phyloP scores from a whole-genome alignment of 257 asterid species.

The Ballota nigra region DNA sequence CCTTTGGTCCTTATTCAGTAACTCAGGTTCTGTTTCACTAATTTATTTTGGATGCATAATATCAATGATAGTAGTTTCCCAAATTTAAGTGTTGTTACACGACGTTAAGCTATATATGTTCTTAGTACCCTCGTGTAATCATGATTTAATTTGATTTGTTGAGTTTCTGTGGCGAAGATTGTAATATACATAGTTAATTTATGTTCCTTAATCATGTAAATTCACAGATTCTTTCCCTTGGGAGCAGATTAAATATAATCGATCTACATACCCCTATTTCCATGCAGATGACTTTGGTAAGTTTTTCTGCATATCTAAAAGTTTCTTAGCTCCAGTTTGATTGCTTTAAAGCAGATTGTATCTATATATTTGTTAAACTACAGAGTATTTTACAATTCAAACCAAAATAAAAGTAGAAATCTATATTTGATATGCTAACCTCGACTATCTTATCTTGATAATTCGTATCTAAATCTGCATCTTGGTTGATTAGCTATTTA shows the following conservation, averaged over 20 bases:
- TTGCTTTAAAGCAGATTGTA: slow-evolving; percentile 11
- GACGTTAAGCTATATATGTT: neutral
- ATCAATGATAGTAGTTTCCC: neutral
- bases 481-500: too few species aligned
- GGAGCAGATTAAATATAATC: neutral
- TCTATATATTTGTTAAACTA: slow-evolving; percentile 9
- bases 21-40: neutral
- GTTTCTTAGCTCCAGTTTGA: slow-evolving; percentile 3
- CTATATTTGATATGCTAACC: slow-evolving; percentile 14
- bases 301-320: neutral
- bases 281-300: neutral
- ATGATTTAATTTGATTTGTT: neutral
- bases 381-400: slow-evolving; percentile 32
- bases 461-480: slow-evolving; percentile 10
- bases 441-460: slow-evolving; percentile 9
- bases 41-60: neutral
- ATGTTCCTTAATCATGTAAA: neutral
- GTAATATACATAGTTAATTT: neutral
- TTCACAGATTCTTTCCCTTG: neutral
- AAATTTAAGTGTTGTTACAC: neutral
- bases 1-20: neutral
- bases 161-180: too few species aligned
- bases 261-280: neutral
- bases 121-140: neutral
- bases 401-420: slow-evolving; percentile 12